Percentiles rank a stretch among this genome's conserved stretches.
These are phyloP conservation scores for Rhizopogon hawkerae DNA, from an alignment of 1,284 basidiomycete species.

Conservation along the genomic window DNA sequence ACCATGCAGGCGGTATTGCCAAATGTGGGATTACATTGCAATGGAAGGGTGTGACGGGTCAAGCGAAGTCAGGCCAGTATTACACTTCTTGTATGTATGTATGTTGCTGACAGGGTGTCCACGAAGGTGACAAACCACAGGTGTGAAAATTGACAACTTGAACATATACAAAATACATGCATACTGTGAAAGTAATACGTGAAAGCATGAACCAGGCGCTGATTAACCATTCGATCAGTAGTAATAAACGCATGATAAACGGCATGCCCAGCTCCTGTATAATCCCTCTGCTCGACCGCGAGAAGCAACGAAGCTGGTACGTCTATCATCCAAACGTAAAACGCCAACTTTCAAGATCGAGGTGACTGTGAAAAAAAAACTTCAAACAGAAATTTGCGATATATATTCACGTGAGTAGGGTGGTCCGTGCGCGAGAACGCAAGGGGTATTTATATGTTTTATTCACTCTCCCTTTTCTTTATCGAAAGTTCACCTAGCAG, in stretches of 20 bases:
- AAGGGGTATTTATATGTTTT: constrained; percentile 24
- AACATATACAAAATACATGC: not conserved
- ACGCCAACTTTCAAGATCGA: constrained; percentile 37
- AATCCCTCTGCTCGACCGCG: constrained; percentile 37
- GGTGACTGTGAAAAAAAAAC: constrained; percentile 50
- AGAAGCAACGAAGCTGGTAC: constrained; percentile 13
- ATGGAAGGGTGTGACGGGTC: no score
- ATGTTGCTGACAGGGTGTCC: not conserved
- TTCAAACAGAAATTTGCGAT: constrained; percentile 15
- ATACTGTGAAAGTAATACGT: not conserved
- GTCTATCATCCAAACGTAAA: constrained; percentile 18
- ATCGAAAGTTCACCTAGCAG: constrained; percentile 64
- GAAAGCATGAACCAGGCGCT: constrained; percentile 48
- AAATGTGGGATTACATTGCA: no score
- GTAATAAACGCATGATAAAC: constrained; percentile 35
- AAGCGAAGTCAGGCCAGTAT: no score
- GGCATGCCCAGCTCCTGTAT: constrained; percentile 62
- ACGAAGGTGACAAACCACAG: not conserved
- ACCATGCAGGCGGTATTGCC: not conserved
- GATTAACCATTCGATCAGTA: constrained; percentile 59
- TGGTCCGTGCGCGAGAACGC: constrained; percentile 50
- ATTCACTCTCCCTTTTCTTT: constrained; percentile 9
- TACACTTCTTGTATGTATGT: not conserved
- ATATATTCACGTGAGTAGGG: constrained; percentile 6
- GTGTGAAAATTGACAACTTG: not conserved